Conservation (phyloP, 2,329 filamentous ascomycete species). For the Bipolaris victoriae region DNA sequence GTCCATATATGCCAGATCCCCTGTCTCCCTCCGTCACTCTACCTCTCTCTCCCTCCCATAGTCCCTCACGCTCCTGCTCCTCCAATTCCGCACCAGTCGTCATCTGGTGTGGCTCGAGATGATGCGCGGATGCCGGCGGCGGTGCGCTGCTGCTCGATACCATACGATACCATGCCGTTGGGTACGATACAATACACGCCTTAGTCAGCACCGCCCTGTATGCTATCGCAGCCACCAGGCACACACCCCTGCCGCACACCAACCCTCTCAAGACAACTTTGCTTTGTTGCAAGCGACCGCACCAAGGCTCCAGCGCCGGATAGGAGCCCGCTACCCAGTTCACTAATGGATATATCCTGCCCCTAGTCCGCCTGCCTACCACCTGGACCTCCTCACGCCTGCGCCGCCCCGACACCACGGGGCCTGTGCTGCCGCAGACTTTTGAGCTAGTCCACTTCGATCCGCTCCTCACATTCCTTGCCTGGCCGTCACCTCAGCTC, state of each 20-base stretch:
- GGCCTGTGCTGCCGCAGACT: conserved; percentile 35
- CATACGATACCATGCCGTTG: not conserved
- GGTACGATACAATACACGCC: conserved; percentile 6
- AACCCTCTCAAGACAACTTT: conserved; percentile 19
- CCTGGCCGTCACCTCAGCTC: conserved; percentile 38
- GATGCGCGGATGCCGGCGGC: conserved; percentile 1
- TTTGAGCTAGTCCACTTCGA: conserved; percentile 35
- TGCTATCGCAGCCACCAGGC: conserved; percentile 8
- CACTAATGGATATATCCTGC: conserved; percentile 4
- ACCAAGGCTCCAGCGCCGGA: conserved; percentile 32
- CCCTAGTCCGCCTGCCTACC: conserved; percentile 7
- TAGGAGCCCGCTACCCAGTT: conserved; percentile 11
- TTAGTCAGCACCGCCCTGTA: conserved; percentile 16
- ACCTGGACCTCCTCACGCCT: conserved; percentile 14
- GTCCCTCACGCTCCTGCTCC: not conserved
- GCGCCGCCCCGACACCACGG: conserved; percentile 22
- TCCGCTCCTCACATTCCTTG: conserved; percentile 38
- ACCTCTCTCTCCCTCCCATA: too few species aligned
- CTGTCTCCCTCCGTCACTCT: not conserved
- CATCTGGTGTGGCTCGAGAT: conserved; percentile 6
- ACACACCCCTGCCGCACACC: conserved; percentile 24
- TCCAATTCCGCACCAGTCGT: not conserved
- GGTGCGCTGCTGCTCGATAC: not conserved
- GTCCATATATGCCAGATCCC: not conserved
- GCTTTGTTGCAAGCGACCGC: conserved; percentile 16